Base-by-base conservation (phyloP, 306 rosid species). In the Amphicarpaea edgeworthii region DNA sequence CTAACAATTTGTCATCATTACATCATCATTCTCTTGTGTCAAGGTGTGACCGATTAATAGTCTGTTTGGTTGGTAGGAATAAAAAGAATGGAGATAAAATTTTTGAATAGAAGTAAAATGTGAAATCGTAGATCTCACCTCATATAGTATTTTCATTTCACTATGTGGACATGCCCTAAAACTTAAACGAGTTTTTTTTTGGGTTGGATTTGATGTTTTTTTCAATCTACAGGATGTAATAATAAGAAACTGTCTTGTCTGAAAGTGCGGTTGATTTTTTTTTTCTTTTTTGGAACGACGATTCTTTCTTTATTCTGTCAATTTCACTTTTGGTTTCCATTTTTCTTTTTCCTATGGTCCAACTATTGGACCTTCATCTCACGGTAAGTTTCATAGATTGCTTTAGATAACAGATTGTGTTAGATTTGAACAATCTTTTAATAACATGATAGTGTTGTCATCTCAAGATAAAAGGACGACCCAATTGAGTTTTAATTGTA, bases 1-100 rank as follows among this genome's bases (percentile, higher is more conserved):
- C 85, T 83, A 73, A 53, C 72, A 50, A 41, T 11, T 17, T 46
- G 21, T 14, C 66, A 20, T 51, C 62, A 49, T 26, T 19, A 9
- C 71, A 75, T 7, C 37, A 17, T 30, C 66, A 61, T 43, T 61
- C 51, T 50, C 41, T 49, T 40, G 50, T 60, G 71, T 11, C 60
- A 26, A 43, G 46, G 32, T 59, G 37, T 68, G 66, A 41, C 32
- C 12, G 24, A 12, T 80, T 34, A n/a, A n/a, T n/a, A n/a, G n/a
- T n/a, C n/a, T n/a, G n/a, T n/a, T n/a, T n/a, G n/a, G n/a, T n/a
- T n/a, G n/a, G n/a, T n/a, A n/a, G n/a, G n/a, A n/a, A n/a, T n/a
- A n/a, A n/a, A n/a, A n/a, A n/a, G n/a, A n/a, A n/a, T n/a, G n/a
- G n/a, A n/a, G n/a, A n/a, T n/a, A n/a, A n/a, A n/a, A n/a, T n/a